phyloP scores from a whole-genome alignment of 345 rosid species.

The Gossypium stocksii region DNA sequence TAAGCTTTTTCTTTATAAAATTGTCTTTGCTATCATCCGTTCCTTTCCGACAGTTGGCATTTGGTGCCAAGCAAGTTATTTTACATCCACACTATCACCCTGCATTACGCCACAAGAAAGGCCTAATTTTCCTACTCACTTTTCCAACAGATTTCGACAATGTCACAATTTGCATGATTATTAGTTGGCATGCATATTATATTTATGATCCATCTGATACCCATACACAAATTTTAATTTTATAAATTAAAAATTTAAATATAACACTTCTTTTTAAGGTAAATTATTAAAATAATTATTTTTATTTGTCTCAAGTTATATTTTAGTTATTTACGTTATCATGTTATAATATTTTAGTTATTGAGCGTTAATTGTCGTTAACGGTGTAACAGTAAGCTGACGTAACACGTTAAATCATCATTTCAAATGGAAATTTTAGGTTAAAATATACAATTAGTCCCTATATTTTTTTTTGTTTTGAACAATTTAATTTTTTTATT shows the following conservation, averaged over 20 bases:
- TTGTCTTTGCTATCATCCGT: not conserved
- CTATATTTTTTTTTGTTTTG: too few species aligned
- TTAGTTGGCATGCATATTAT: conserved; percentile 5
- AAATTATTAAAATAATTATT: too few species aligned
- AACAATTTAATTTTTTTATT: too few species aligned
- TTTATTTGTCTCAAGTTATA: too few species aligned
- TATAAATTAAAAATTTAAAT: not conserved
- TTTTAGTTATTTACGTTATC: too few species aligned
- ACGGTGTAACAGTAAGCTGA: too few species aligned
- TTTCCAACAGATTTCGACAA: conserved; percentile 18
- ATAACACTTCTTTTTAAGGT: not conserved
- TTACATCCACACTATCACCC: conserved; percentile 1
- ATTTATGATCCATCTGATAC: not conserved
- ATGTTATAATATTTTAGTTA: too few species aligned
- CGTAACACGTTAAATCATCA: too few species aligned
- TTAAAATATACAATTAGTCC: too few species aligned
- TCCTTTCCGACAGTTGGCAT: not conserved
- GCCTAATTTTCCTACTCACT: conserved; percentile 7
- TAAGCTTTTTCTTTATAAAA: not conserved
- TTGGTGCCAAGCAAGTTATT: conserved; percentile 11
- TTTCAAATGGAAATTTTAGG: too few species aligned
- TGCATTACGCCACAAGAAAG: conserved; percentile 19
- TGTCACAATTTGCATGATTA: conserved; percentile 14
- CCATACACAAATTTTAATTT: not conserved
- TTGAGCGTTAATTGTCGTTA: too few species aligned